Evolutionary conservation across 2,329 filamentous ascomycete genomes (phyloP).

Genomic region (Scytalidium lignicola): DNA sequence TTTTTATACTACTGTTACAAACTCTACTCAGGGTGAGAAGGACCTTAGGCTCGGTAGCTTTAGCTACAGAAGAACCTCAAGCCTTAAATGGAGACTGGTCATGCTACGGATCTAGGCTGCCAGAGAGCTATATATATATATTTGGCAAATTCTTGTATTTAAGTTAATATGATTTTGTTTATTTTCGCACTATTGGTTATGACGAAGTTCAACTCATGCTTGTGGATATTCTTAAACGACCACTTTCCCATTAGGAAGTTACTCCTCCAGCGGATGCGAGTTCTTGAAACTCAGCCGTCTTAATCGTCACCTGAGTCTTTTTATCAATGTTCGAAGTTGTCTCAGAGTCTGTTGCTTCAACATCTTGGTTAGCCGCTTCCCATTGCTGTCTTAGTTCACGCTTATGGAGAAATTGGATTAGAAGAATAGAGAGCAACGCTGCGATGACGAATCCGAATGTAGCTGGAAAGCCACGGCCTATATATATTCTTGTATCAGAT

Average conservation of each 20-base stretch:
- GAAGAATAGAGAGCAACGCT: slow-evolving; percentile 5
- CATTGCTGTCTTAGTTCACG: neutral
- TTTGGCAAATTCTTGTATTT: too few species aligned
- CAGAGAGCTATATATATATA: too few species aligned
- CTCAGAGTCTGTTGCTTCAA: neutral
- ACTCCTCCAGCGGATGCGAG: neutral
- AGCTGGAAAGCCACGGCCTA: slow-evolving; percentile 10
- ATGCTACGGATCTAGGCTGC: too few species aligned
- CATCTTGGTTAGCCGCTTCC: neutral
- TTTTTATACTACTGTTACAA: too few species aligned
- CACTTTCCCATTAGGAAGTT: neutral
- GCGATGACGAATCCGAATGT: slow-evolving; percentile 12
- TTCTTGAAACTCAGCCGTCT: neutral
- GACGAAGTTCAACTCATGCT: too few species aligned
- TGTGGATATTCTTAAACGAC: too few species aligned
- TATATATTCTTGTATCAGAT: neutral
- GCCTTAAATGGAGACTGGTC: too few species aligned
- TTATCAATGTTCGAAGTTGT: neutral
- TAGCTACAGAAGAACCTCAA: too few species aligned
- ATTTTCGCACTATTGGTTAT: too few species aligned
- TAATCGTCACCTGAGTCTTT: neutral
- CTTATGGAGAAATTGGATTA: slow-evolving; percentile 2
- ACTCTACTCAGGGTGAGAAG: too few species aligned
- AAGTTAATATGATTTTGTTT: too few species aligned
- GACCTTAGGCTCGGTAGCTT: too few species aligned